These are phyloP conservation scores for grape (Vitis vinifera) DNA, from an alignment of 164 flowering plant genomes.

Conservation along the genomic window DNA sequence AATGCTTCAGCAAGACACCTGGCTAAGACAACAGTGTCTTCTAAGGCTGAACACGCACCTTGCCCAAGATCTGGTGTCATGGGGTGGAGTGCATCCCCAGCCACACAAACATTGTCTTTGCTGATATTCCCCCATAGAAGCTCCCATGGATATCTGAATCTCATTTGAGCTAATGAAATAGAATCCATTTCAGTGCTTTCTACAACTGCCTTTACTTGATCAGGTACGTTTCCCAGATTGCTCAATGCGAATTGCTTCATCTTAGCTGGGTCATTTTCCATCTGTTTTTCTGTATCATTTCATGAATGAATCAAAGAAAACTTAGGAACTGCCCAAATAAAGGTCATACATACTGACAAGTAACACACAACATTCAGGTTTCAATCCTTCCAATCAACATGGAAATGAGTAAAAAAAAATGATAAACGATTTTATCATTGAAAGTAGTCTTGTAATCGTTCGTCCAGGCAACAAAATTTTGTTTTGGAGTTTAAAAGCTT, in stretches of 20 bases:
- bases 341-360: no score
- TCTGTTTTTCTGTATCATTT: conserved; percentile 7
- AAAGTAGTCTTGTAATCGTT: no score
- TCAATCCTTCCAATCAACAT: no score
- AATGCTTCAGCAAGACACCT: not conserved
- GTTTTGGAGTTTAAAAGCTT: no score
- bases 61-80: conserved; percentile 67
- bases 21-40: conserved; percentile 10
- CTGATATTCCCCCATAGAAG: conserved; percentile 33
- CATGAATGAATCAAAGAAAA: no score
- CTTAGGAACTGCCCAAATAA: no score
- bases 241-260: conserved; percentile 41
- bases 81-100: conserved; percentile 61
- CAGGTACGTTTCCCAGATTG: conserved; percentile 37
- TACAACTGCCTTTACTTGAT: conserved; percentile 20
- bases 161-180: conserved; percentile 26
- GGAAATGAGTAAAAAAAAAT: no score
- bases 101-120: conserved; percentile 46
- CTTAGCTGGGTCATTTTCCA: conserved; percentile 24
- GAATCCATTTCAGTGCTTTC: conserved; percentile 29
- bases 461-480: no score
- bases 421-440: no score
- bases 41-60: conserved; percentile 53
- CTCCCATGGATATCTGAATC: conserved; percentile 40
- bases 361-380: no score